A percentile compares a stretch with the other conserved stretches of the same genome.
These are phyloP conservation scores for Leptodontidium sp. DNA, from an alignment of 2,329 filamentous ascomycete genomes.

Conservation along the genomic window DNA sequence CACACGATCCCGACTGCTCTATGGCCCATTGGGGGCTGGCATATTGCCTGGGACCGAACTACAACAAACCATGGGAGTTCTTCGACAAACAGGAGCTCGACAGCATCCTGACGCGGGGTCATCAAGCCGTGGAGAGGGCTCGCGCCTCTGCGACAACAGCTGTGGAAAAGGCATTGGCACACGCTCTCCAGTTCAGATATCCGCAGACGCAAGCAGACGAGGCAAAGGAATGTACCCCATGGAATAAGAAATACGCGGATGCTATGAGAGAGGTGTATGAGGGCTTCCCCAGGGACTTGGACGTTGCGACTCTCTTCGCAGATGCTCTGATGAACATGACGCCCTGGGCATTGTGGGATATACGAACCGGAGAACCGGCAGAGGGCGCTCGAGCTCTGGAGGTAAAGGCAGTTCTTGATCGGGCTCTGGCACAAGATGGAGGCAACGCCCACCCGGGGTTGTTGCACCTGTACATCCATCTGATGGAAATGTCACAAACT, in stretches of 20 bases:
- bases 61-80: constrained; percentile 79
- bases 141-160: constrained; percentile 48
- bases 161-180: constrained; percentile 68
- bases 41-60: constrained; percentile 77
- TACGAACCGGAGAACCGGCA: constrained; percentile 64
- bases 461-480: constrained; percentile 78
- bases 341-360: constrained; percentile 71
- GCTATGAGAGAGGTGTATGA: constrained; percentile 66
- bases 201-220: constrained; percentile 55
- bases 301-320: constrained; percentile 69
- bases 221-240: constrained; percentile 57
- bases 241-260: constrained; percentile 67
- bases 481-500: constrained; percentile 77
- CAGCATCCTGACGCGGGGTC: constrained; percentile 57
- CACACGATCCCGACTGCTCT: constrained; percentile 60
- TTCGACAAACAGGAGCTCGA: constrained; percentile 70
- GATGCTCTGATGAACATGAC: constrained; percentile 72
- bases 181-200: constrained; percentile 69
- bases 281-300: constrained; percentile 62
- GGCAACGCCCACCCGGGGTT: constrained; percentile 70
- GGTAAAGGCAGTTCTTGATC: constrained; percentile 65
- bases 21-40: constrained; percentile 77
- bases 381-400: constrained; percentile 64
- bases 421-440: constrained; percentile 58
- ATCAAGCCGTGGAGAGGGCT: constrained; percentile 56